Conservation (phyloP, 768 basidiomycete genomes). For the Pleurotus eryngii region DNA sequence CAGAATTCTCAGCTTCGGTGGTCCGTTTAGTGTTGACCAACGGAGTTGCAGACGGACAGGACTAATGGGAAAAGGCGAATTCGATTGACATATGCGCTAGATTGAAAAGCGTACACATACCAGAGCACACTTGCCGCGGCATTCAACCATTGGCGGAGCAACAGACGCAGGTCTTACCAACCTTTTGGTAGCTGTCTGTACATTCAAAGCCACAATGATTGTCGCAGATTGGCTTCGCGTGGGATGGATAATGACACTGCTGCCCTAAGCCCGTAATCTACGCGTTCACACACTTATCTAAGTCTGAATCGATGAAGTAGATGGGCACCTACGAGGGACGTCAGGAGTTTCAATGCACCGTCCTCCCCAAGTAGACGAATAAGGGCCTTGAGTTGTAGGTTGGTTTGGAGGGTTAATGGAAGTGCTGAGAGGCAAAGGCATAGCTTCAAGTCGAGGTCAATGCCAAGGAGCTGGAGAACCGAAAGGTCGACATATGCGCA, state of each 20-base stretch:
- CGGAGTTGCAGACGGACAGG: neutral
- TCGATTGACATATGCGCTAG: neutral
- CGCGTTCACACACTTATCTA: too few species aligned
- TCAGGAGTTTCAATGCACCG: neutral
- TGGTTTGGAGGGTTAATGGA: conserved; percentile 6
- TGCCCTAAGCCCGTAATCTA: conserved; percentile 1
- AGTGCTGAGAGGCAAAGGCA: conserved; percentile 13
- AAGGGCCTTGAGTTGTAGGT: neutral
- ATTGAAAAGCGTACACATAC: neutral
- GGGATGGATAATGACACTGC: conserved; percentile 10
- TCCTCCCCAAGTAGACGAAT: neutral
- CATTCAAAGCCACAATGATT: conserved; percentile 10
- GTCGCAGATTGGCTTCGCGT: conserved; percentile 6
- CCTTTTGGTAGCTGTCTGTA: conserved; percentile 9
- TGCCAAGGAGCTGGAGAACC: conserved; percentile 6
- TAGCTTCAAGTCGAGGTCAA: conserved; percentile 3
- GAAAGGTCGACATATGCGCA: conserved; percentile 10
- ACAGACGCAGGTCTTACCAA: conserved; percentile 10
- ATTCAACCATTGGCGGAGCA: conserved; percentile 1
- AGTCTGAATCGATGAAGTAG: too few species aligned
- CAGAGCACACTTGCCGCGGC: conserved; percentile 3
- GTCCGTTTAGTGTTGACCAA: too few species aligned
- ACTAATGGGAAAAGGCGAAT: neutral
- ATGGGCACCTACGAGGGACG: neutral
- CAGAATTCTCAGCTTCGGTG: too few species aligned